These are phyloP conservation scores for Leccinum barrowsii DNA, from an alignment of 768 basidiomycete species.

Conservation along the genomic window DNA sequence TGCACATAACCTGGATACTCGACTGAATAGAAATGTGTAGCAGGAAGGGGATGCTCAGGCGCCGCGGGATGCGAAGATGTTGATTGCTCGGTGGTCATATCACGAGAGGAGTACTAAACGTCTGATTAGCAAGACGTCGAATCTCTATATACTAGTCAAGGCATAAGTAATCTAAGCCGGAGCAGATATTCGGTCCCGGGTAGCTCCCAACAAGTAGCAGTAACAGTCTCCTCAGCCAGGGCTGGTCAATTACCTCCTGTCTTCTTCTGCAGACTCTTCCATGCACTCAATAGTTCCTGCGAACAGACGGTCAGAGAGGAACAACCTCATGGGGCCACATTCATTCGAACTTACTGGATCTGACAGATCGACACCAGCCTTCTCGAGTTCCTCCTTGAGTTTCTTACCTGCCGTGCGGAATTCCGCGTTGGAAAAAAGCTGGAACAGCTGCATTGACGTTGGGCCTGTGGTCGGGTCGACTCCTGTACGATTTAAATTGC, in stretches of 20 bases:
- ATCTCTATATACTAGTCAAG: background rate
- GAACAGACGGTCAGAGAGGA: background rate
- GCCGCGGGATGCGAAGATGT: constrained; percentile 28
- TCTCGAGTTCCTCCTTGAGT: constrained; percentile 48
- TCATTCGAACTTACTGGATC: constrained; percentile 42
- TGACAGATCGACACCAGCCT: constrained; percentile 56
- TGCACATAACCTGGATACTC: constrained; percentile 90
- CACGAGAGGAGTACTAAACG: background rate
- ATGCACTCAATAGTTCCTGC: constrained; percentile 46
- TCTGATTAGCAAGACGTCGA: constrained; percentile 7
- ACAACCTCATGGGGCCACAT: background rate
- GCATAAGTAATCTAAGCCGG: background rate
- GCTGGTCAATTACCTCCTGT: constrained; percentile 14
- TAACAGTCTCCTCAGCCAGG: background rate
- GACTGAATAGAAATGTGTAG: constrained; percentile 67
- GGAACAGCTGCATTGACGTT: constrained; percentile 51
- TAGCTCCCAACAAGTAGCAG: background rate
- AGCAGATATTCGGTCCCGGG: background rate
- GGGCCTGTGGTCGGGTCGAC: constrained; percentile 46
- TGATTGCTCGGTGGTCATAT: constrained; percentile 13
- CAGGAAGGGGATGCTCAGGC: constrained; percentile 45
- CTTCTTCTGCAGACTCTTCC: constrained; percentile 34
- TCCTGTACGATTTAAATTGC: constrained; percentile 32
- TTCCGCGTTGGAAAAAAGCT: constrained; percentile 48
- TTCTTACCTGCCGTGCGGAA: constrained; percentile 47